Base-by-base conservation (phyloP, 1,284 basidiomycete genomes). In the Rhodotorula sp. region DNA sequence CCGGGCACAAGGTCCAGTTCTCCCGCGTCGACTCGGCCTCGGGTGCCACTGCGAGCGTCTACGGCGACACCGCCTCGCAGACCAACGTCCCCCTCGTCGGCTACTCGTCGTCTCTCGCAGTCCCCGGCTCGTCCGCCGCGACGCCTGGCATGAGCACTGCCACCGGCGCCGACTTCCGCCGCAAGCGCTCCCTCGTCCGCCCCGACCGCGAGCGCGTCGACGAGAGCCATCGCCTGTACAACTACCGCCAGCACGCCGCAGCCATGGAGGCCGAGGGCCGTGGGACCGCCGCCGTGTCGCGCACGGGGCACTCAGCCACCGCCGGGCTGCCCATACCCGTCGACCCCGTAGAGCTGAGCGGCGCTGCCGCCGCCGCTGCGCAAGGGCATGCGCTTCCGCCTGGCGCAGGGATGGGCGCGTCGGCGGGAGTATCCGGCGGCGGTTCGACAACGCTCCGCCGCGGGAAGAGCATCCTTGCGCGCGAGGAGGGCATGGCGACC, bases 191-290 rank as follows among this genome's bases (percentile, higher is more conserved):
- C 80, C 87, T 99, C 60, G 92, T 98, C 66, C 86, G 88, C 68
- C 96, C 97, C 15, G 96, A 99, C 82, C 86, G 96, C 73, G 96
- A 97, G 85, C 92, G 96, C 85, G 93, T 98, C 79, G 95, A 97
- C 80, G 94, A 95, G 17, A 89, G 89, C 61, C 94, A 98, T 84
- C 87, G 94, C 56, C 89, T 96, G 77, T 99, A 91, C 89, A 91
- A 98, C 83, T 99, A 99, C 83, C 89, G 94, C 65, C 90, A 87
- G 75, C 94, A 92, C 82, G 92, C 92, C 25, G 90, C 90, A 32
- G 89, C 91, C 80, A 86, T 93, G 81, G 88, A 90, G 80, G 85
- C 89, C 69, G 88, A 89, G 74, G 86, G 87, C 25, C 81, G 82
- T 44, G 84, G 84, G 50, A 81, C 85, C 63, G 84, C 91, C 9